Conservation (phyloP, 768 basidiomycete genomes). For the Filobasidium floriforme region DNA sequence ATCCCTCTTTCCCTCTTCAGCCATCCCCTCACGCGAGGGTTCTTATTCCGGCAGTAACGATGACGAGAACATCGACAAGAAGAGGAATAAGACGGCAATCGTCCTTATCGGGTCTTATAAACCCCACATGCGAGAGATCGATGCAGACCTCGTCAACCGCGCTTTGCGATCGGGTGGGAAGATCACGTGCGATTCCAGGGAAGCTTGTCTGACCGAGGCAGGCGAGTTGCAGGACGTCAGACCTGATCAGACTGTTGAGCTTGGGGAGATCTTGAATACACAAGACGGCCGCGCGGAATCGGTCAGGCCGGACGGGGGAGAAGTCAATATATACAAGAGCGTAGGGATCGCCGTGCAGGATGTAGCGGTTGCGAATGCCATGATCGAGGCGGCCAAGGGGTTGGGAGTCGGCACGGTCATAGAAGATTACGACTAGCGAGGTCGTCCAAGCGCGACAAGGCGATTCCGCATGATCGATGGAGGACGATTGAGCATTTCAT, state of each 20-base stretch:
- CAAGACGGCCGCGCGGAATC: conserved; percentile 48
- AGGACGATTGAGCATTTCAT: too few relatives aligned
- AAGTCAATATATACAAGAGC: conserved; percentile 19
- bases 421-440: conserved; percentile 49
- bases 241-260: conserved; percentile 53
- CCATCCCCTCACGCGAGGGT: conserved; percentile 50
- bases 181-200: conserved; percentile 66
- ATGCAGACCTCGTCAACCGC: conserved; percentile 53
- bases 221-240: conserved; percentile 61
- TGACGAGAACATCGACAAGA: too few relatives aligned
- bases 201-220: conserved; percentile 66
- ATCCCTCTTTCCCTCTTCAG: conserved; percentile 57
- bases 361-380: conserved; percentile 65
- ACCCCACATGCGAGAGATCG: conserved; percentile 71
- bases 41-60: conserved; percentile 47
- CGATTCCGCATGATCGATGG: too few relatives aligned
- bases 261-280: conserved; percentile 57
- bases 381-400: conserved; percentile 58
- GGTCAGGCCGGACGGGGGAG: conserved; percentile 47
- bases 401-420: conserved; percentile 54
- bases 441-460: too few relatives aligned
- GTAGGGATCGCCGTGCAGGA: conserved; percentile 76
- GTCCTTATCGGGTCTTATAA: conserved; percentile 77
- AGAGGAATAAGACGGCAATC: conserved; percentile 49
- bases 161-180: conserved; percentile 55